These are phyloP conservation scores for Suillus placidus DNA, from an alignment of 768 basidiomycete species.

Conservation along the genomic window DNA sequence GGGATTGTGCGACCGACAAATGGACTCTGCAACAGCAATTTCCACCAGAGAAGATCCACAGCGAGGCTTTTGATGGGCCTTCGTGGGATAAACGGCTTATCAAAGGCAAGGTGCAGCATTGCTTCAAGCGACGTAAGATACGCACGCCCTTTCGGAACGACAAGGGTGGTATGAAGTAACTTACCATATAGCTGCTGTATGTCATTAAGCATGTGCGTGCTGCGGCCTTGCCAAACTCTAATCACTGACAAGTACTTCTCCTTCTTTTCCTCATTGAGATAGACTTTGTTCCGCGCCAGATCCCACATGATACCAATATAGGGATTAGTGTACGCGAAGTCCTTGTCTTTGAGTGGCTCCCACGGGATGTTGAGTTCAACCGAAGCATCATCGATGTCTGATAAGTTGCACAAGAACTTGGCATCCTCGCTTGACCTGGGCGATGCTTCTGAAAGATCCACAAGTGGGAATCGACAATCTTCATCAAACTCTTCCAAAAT, in stretches of 20 bases:
- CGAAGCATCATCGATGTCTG: neutral
- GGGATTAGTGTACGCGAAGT: accelerated
- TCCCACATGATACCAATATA: neutral
- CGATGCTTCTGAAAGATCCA: neutral
- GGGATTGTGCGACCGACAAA: too few relatives aligned
- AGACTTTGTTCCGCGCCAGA: neutral
- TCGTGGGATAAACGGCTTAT: neutral
- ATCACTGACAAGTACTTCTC: neutral
- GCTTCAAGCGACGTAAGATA: neutral
- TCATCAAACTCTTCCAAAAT: neutral
- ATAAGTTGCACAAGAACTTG: accelerated
- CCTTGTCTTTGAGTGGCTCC: neutral
- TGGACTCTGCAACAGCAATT: too few relatives aligned
- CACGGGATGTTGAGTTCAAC: neutral
- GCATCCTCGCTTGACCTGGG: accelerated
- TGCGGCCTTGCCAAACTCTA: accelerated
- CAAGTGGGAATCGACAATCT: neutral
- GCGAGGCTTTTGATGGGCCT: neutral
- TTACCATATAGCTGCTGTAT: neutral
- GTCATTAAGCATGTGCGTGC: neutral
- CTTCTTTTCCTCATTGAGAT: neutral
- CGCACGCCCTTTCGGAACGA: neutral
- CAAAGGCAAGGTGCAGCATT: neutral
- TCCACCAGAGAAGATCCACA: neutral
- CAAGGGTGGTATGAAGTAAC: accelerated